Base-by-base conservation (phyloP, 768 basidiomycete genomes). In the Hypholoma sublateritium region DNA sequence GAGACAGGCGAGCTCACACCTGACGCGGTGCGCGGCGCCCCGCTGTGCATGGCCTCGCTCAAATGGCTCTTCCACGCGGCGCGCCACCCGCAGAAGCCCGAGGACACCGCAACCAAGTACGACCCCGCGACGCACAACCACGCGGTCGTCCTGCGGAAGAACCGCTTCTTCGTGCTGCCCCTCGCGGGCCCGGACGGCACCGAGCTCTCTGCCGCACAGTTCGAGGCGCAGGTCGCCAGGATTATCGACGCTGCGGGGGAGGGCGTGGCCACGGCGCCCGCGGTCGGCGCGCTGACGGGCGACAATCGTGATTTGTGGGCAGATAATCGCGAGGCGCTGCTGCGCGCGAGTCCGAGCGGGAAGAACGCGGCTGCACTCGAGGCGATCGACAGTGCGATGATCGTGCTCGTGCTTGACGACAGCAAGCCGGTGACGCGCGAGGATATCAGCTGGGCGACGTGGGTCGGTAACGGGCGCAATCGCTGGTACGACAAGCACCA, bases 401-500 rank as follows among this genome's bases (percentile, higher is more conserved):
- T 98, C 62, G 65, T 98, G 1, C 79, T 99, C 2, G 87, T 87
- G 42, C 77, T 99, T 19, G 96, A 98, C 65, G 92, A 93, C 69
- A 81, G 81, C 11, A 79, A 80, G 37, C 96, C 96, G 0, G 75
- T 91, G 32, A 90, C 90, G 5, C 80, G 93, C 39, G 91, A 96
- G 61, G 86, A 91, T 25, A 78, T 89, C 12, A 89, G 89, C 55
- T 89, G 90, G 87, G 77, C 74, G 17, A 84, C 85, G 48, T 98
- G 96, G 95, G 87, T 87, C 21, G 96, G 95, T 32, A 83, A 96
- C 62, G 95, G 93, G 21, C 78, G 86, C 49, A 97, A 96, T 70
- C 78, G 96, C 58, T 99, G 90, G 80, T 98, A 88, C 68, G 97
- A 98, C 78, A 99, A 99, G 73, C 96, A 98, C 68, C 92, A 98